These are phyloP conservation scores for Termitomyces sp. DNA, from an alignment of 768 basidiomycete genomes.

Conservation along the genomic window DNA sequence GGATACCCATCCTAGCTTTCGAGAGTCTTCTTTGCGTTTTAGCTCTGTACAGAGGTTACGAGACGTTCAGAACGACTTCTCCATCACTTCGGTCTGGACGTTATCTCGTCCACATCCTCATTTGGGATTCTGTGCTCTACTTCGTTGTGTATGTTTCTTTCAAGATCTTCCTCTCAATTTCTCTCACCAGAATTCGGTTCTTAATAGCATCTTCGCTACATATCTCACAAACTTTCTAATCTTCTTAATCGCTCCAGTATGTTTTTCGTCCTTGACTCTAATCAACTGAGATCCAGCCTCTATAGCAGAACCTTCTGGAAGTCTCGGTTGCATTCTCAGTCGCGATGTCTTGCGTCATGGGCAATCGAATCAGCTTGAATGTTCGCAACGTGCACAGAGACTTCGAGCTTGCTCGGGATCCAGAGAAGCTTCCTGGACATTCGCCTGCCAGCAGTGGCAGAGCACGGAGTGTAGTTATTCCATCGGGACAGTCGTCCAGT, in stretches of 20 bases:
- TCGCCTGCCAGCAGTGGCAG: background rate
- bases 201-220: constrained; percentile 49
- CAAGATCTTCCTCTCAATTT: background rate
- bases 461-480: constrained; percentile 5
- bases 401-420: constrained; percentile 10
- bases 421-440: background rate
- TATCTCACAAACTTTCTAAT: constrained; percentile 51
- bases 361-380: constrained; percentile 57
- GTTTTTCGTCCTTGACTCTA: background rate
- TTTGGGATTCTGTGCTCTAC: constrained; percentile 56
- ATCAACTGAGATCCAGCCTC: background rate
- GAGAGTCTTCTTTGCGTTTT: constrained; percentile 52
- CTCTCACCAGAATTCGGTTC: background rate
- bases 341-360: constrained; percentile 56
- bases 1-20: constrained; percentile 58
- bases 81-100: constrained; percentile 41
- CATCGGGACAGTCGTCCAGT: constrained; percentile 19
- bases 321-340: constrained; percentile 58
- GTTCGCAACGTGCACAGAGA: constrained; percentile 43
- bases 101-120: constrained; percentile 46
- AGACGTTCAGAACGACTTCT: constrained; percentile 37
- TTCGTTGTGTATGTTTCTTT: constrained; percentile 49
- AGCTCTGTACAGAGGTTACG: constrained; percentile 46
- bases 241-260: constrained; percentile 35
- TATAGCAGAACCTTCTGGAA: constrained; percentile 41